Evolutionary conservation across 2,329 filamentous ascomycete genomes (phyloP).

Genomic region (Podosphaera aphanis): DNA sequence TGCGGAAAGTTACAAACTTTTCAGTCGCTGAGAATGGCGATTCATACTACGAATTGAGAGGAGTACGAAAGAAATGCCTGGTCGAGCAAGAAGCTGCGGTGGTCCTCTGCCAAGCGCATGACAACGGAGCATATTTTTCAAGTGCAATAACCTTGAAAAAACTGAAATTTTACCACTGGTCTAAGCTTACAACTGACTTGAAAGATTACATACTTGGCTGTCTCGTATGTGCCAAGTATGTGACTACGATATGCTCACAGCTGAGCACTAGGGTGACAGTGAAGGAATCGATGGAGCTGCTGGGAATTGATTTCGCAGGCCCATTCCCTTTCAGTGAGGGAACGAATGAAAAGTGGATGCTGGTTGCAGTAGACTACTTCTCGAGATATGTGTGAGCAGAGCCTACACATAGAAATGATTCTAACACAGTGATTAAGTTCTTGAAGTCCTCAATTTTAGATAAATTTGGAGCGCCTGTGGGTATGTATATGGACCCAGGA

Average conservation of each 20-base stretch:
- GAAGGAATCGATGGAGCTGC: no score
- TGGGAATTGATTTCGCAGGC: no score
- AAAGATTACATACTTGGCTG: not conserved
- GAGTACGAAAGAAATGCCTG: not conserved
- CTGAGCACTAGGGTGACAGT: no score
- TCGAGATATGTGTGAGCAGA: not conserved
- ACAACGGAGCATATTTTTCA: not conserved
- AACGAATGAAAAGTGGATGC: no score
- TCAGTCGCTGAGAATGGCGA: no score
- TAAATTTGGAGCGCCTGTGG: not conserved
- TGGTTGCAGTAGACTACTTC: no score
- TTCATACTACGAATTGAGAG: no score
- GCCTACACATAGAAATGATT: not conserved
- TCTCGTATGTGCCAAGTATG: not conserved
- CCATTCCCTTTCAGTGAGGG: no score
- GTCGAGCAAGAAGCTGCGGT: not conserved
- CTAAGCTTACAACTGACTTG: not conserved
- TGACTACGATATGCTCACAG: no score
- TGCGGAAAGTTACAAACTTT: no score
- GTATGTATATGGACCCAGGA: not conserved
- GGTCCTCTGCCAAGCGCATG: not conserved
- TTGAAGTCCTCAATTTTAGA: not conserved
- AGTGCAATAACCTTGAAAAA: not conserved
- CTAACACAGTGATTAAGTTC: not conserved
- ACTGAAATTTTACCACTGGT: not conserved